Percentiles rank a stretch among this genome's conserved stretches.
phyloP scores from a whole-genome alignment of 805 yeast species.

The Pichia paraexigua region DNA sequence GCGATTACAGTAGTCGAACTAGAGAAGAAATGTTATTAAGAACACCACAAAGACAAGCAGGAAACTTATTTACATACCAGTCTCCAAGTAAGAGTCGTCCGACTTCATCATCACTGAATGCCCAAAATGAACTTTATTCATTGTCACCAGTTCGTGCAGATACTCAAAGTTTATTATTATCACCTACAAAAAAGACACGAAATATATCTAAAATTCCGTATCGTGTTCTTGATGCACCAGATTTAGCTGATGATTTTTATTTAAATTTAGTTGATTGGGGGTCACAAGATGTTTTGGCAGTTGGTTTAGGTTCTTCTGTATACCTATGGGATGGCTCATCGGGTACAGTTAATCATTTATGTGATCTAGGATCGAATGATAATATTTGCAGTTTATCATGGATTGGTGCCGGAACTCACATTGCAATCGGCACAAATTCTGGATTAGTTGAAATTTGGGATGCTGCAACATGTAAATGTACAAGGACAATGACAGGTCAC shows the following conservation, averaged over 20 bases:
- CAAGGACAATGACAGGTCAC: conserved; percentile 92
- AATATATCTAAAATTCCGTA: conserved; percentile 81
- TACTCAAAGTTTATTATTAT: conserved; percentile 66
- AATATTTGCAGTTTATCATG: conserved; percentile 78
- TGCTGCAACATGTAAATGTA: conserved; percentile 69
- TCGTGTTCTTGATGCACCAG: conserved; percentile 93
- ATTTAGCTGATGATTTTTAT: conserved; percentile 87
- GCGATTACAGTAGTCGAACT: not conserved
- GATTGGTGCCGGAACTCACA: conserved; percentile 91
- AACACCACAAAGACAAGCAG: conserved; percentile 29
- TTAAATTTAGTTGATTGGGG: conserved; percentile 95
- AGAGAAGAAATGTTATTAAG: conserved; percentile 18
- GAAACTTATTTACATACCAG: conserved; percentile 67
- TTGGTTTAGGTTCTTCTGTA: conserved; percentile 81
- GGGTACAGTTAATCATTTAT: conserved; percentile 73
- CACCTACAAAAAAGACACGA: conserved; percentile 76
- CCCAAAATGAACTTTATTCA: conserved; percentile 70
- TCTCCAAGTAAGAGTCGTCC: conserved; percentile 62
- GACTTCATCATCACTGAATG: conserved; percentile 47
- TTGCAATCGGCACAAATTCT: conserved; percentile 82
- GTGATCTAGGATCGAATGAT: conserved; percentile 62
- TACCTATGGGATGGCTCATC: conserved; percentile 86
- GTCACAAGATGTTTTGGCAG: conserved; percentile 76
- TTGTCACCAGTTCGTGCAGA: conserved; percentile 85
- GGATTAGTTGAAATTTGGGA: conserved; percentile 96